Evolutionary conservation across 164 flowering plant genomes (phyloP).

Genomic region (Vitis vinifera): DNA sequence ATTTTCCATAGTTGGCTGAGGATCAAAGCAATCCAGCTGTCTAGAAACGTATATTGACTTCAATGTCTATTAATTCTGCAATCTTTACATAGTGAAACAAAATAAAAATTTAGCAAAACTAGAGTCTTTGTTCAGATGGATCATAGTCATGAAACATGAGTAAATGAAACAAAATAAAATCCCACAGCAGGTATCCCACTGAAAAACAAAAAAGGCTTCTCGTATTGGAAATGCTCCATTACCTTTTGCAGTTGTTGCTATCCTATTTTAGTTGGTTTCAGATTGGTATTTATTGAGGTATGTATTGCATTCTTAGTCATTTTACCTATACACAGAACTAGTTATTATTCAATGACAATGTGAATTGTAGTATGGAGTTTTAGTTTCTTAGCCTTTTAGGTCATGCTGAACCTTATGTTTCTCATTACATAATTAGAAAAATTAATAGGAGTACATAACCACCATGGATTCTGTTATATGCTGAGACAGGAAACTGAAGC

Average conservation of each 20-base stretch:
- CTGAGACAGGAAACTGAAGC: conserved; percentile 69
- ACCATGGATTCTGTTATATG: conserved; percentile 8
- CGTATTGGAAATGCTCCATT: background rate
- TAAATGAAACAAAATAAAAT: too few species aligned
- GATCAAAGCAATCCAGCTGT: background rate
- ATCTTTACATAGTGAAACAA: background rate
- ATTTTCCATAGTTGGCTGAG: background rate
- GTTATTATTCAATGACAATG: background rate
- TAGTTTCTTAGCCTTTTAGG: background rate
- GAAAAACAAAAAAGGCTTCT: background rate
- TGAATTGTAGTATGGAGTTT: background rate
- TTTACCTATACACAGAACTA: background rate
- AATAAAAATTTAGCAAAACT: too few species aligned
- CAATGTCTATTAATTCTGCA: background rate
- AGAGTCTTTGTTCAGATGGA: too few species aligned
- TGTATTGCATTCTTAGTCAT: too few species aligned
- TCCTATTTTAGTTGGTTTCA: background rate
- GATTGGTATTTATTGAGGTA: too few species aligned
- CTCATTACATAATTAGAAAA: background rate
- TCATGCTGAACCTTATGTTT: background rate
- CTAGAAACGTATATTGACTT: background rate
- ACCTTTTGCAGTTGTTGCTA: background rate
- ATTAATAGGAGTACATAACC: background rate
- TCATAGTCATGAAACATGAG: too few species aligned
- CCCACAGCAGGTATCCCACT: too few species aligned